A percentile compares a stretch with the other conserved stretches of the same genome.
Evolutionary conservation across 2,329 filamentous ascomycete species (phyloP).

Genomic region (Daldinia sp.): DNA sequence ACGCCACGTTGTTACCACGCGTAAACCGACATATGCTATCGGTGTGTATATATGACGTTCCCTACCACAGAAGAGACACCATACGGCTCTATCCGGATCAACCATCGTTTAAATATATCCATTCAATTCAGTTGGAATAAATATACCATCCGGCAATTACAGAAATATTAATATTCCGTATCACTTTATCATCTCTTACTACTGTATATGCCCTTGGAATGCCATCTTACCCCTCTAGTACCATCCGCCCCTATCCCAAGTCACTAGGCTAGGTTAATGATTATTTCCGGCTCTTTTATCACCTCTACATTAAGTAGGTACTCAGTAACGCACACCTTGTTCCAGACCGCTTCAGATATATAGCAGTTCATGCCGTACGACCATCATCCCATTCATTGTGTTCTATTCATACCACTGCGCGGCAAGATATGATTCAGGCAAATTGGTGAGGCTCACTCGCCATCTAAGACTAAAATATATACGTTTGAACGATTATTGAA

Average conservation of each 20-base stretch:
- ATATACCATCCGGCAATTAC: too few relatives aligned
- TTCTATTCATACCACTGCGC: not conserved
- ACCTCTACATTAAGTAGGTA: not conserved
- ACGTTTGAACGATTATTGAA: not conserved
- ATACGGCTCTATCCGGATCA: not conserved
- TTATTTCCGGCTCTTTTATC: not conserved
- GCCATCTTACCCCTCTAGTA: too few relatives aligned
- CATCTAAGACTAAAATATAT: not conserved
- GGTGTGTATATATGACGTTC: not conserved
- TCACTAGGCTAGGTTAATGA: too few relatives aligned
- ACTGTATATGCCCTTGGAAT: too few relatives aligned
- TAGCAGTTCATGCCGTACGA: conserved; percentile 2
- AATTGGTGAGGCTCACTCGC: not conserved
- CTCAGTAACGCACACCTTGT: not conserved
- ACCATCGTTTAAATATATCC: not conserved
- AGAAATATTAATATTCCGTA: too few relatives aligned
- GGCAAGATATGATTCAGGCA: not conserved
- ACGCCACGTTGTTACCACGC: conserved; percentile 3
- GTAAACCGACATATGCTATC: not conserved
- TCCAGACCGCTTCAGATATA: not conserved
- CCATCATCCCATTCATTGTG: not conserved
- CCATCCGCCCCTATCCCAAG: not conserved
- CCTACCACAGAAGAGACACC: not conserved
- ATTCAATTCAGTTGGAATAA: too few relatives aligned
- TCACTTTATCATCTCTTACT: too few relatives aligned